Conservation (phyloP, 306 rosid genomes). For the Quercus cerris region DNA sequence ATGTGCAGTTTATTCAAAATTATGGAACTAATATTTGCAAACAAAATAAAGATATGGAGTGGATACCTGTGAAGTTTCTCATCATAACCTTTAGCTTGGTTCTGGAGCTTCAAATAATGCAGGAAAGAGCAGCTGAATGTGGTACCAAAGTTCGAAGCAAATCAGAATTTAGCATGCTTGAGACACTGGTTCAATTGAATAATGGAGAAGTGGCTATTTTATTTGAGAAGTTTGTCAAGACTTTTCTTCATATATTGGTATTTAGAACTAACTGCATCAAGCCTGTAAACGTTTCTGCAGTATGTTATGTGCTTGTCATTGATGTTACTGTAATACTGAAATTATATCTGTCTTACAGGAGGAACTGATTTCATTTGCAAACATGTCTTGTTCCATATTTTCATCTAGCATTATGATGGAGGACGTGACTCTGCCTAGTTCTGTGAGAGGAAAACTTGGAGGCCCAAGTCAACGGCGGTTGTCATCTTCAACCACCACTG, state of each 20-base stretch:
- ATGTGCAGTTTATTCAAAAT: slow-evolving; percentile 64
- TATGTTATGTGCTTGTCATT: slow-evolving; percentile 18
- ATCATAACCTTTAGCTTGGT: slow-evolving; percentile 64
- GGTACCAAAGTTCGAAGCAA: slow-evolving; percentile 35
- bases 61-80: slow-evolving; percentile 65
- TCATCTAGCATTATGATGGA: slow-evolving; percentile 46
- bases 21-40: slow-evolving; percentile 42
- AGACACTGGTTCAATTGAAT: slow-evolving; percentile 32
- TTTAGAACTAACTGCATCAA: slow-evolving; percentile 17
- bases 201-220: slow-evolving; percentile 37
- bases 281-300: slow-evolving; percentile 11
- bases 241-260: slow-evolving; percentile 63
- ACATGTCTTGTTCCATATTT: slow-evolving; percentile 64
- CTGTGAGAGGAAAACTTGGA: slow-evolving; percentile 92
- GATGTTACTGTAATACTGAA: slow-evolving; percentile 4
- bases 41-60: slow-evolving; percentile 40
- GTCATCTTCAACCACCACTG: slow-evolving; percentile 59
- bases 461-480: slow-evolving; percentile 97
- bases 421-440: slow-evolving; percentile 59
- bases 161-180: slow-evolving; percentile 26
- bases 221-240: slow-evolving; percentile 46
- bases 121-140: slow-evolving; percentile 45
- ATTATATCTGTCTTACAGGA: slow-evolving; percentile 50
- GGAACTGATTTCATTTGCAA: slow-evolving; percentile 67
- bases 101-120: slow-evolving; percentile 69